These are phyloP conservation scores for Calonectria hawksworthii DNA, from an alignment of 2,329 filamentous ascomycete genomes.

Conservation along the genomic window DNA sequence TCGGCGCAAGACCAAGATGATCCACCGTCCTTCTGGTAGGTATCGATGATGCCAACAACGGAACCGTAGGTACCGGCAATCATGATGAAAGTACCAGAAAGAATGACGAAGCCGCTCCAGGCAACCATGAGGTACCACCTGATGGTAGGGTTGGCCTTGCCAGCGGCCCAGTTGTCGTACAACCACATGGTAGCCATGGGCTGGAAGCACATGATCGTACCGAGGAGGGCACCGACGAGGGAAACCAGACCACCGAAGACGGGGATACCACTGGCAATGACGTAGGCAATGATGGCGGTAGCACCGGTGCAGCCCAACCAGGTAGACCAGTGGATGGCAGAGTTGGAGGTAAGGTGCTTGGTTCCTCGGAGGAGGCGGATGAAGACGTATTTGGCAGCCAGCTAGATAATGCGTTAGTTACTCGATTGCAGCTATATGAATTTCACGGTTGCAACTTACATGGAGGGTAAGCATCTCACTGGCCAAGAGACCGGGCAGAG, in stretches of 20 bases:
- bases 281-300: background rate
- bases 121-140: background rate
- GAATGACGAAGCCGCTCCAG: background rate
- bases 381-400: conserved; percentile 2
- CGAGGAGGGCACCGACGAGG: background rate
- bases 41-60: background rate
- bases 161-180: background rate
- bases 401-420: background rate
- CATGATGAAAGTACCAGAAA: conserved; percentile 5
- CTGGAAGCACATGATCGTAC: conserved; percentile 2
- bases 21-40: conserved; percentile 2
- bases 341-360: conserved; percentile 12
- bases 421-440: background rate
- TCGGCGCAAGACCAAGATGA: conserved; percentile 5
- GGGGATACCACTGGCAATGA: conserved; percentile 5
- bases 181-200: conserved; percentile 6
- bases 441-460: background rate
- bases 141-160: background rate
- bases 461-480: conserved; percentile 8
- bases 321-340: conserved; percentile 3
- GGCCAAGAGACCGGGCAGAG: background rate
- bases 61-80: conserved; percentile 7
- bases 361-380: conserved; percentile 7
- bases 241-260: background rate
- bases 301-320: background rate